Evolutionary conservation across 2,329 filamentous ascomycete genomes (phyloP), one percentile per base, ranked within the genome.

Genomic region (Corinectria fuckeliana): DNA sequence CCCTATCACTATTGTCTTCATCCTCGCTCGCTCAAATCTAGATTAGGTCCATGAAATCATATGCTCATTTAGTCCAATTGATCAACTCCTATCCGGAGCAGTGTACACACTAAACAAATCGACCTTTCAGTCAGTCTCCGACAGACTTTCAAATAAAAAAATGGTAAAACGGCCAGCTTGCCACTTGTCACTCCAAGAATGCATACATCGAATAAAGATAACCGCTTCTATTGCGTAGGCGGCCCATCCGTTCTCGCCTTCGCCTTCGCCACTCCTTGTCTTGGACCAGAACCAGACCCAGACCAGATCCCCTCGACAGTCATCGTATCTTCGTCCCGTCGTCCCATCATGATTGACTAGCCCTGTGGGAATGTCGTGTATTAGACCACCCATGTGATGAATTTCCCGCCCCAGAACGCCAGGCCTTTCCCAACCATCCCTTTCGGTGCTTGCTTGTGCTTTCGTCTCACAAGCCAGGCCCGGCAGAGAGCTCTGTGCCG

Each of bases 251-350:
- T 38, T 42, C 41, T 48, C 41, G 50, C 53, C 45, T 26, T 30
- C 34, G 39, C 41, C 30, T 25, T 44, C 10, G 21, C 38, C 30
- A 9, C 28, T 26, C 53, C 30, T 47, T 56, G 25, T 50, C 23
- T 47, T 56, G 21, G 56, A 25, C 21, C 39, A 25, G 56, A 55
- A 55, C 50, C 30, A 55, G 25, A 59, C 18, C 56, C 50, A 54
- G 28, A 50, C 44, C 45, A 54, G 42, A 45, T 56, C 38, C 45
- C 62, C 39, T 53, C 50, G 48, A 64, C 51, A 62, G 65, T 62
- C 63, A 57, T 75, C 72, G 65, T 75, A 58, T 68, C 68, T 63
- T 74, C 71, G 65, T 75, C 67, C 70, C 65, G 55, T 74, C 72
- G 55, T 75, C 63, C 71, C 63, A 61, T 72, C 70, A 67, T 72